These are phyloP conservation scores for Tolypocladium nubicola DNA, from an alignment of 2,329 filamentous ascomycete genomes.

Conservation along the genomic window DNA sequence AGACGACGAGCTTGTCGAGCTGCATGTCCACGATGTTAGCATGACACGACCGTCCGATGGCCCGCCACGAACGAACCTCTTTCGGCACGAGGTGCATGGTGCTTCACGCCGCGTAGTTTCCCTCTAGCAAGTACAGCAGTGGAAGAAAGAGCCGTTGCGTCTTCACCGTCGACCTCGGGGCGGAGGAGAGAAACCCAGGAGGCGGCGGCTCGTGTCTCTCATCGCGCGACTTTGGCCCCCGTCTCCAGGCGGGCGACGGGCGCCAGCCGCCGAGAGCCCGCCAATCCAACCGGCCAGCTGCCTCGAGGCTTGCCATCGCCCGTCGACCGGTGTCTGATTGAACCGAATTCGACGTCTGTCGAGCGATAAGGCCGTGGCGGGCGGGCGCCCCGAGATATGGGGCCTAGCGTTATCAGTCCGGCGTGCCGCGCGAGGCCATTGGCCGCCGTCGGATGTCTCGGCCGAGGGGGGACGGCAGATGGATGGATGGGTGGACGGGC, in stretches of 20 bases:
- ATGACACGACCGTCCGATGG: too few relatives aligned
- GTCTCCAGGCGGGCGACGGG: background rate
- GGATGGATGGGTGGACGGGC: background rate
- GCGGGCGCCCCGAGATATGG: background rate
- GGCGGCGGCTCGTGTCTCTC: background rate
- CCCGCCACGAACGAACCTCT: slow-evolving; percentile 29
- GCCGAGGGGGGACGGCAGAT: background rate
- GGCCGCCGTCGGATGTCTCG: background rate
- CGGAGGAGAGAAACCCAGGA: background rate
- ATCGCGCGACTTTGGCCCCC: background rate
- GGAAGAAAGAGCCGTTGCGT: background rate
- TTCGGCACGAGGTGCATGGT: slow-evolving; percentile 37
- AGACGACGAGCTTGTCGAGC: slow-evolving; percentile 94
- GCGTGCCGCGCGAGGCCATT: background rate
- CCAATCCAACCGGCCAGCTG: background rate
- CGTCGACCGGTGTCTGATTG: background rate
- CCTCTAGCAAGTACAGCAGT: background rate
- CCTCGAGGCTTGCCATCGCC: background rate
- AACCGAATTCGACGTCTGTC: background rate
- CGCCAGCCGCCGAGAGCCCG: background rate
- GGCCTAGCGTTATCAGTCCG: background rate
- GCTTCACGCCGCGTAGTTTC: background rate
- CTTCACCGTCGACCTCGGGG: background rate
- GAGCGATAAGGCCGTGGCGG: background rate
- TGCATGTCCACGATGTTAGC: slow-evolving; percentile 22